A percentile compares a stretch with the other conserved stretches of the same genome.
These are phyloP conservation scores for Ophiostoma novo-ulmi DNA, from an alignment of 2,329 filamentous ascomycete species.

Conservation along the genomic window DNA sequence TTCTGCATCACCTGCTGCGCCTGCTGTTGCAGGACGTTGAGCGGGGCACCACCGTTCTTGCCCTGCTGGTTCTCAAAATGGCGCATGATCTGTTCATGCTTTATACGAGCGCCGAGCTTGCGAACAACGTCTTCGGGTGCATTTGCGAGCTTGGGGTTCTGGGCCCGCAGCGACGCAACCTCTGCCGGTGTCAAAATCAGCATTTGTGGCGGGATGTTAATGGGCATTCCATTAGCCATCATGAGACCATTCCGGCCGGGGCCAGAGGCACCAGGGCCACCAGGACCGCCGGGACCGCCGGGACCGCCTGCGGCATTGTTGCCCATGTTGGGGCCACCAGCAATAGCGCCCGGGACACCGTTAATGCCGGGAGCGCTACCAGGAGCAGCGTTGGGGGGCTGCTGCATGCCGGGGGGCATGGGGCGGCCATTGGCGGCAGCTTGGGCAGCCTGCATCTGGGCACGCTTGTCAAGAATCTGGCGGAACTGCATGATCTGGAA, in stretches of 20 bases:
- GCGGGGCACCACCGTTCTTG: constrained; percentile 18
- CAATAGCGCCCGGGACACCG: background rate
- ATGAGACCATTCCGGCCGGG: background rate
- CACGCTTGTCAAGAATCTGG: constrained; percentile 28
- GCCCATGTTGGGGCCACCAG: background rate
- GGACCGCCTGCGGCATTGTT: background rate
- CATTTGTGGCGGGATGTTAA: constrained; percentile 22
- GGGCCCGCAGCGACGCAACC: constrained; percentile 22
- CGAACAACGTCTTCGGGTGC: constrained; percentile 24
- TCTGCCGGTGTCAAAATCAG: constrained; percentile 21
- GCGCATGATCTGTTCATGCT: constrained; percentile 24
- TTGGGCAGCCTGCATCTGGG: constrained; percentile 17
- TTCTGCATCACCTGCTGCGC: constrained; percentile 30
- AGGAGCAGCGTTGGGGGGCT: constrained; percentile 9
- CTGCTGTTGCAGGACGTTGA: constrained; percentile 25
- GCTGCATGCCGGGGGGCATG: constrained; percentile 21
- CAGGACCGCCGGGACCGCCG: background rate
- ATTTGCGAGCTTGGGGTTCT: constrained; percentile 24
- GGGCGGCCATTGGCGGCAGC: constrained; percentile 26
- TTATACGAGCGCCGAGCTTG: constrained; percentile 20
- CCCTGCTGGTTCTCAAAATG: constrained; percentile 20
- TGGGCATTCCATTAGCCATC: constrained; percentile 19
- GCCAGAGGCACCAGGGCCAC: background rate
- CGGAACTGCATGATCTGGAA: constrained; percentile 41
- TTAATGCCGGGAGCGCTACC: background rate